Conservation (phyloP, 2,329 filamentous ascomycete genomes). For the Nigrospora oryzae region DNA sequence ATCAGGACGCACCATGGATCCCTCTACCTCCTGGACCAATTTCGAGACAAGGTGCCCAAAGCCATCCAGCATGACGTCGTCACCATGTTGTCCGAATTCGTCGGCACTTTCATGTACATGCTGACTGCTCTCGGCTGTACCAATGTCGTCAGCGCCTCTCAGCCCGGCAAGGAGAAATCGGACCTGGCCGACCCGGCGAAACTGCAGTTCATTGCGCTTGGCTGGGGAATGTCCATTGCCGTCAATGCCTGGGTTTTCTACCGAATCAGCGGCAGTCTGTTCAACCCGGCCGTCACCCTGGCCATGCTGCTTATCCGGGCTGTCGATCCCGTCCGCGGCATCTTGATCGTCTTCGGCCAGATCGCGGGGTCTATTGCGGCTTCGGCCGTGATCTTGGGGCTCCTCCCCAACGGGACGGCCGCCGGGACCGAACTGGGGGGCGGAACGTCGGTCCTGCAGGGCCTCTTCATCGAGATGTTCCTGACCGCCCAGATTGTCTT, state of each 20-base stretch:
- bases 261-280: constrained; percentile 2
- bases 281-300: constrained; percentile 2
- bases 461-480: constrained; percentile 2
- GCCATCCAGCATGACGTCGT: background rate
- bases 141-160: background rate
- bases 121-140: constrained; percentile 1
- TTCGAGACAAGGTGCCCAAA: background rate
- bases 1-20: background rate
- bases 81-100: constrained; percentile 1
- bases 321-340: background rate
- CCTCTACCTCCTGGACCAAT: background rate
- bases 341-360: background rate
- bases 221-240: constrained; percentile 2
- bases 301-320: constrained; percentile 2
- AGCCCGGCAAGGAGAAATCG: background rate
- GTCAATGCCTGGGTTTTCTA: constrained; percentile 3
- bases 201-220: constrained; percentile 1
- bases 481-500: constrained; percentile 2
- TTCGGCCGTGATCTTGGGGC: background rate
- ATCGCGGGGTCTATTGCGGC: background rate
- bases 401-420: background rate
- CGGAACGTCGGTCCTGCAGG: constrained; percentile 1
- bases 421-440: background rate
- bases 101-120: constrained; percentile 2
- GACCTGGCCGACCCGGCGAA: constrained; percentile 1